Evolutionary conservation across 2,329 filamentous ascomycete genomes (phyloP).

Genomic region (Trichoderma gracile): DNA sequence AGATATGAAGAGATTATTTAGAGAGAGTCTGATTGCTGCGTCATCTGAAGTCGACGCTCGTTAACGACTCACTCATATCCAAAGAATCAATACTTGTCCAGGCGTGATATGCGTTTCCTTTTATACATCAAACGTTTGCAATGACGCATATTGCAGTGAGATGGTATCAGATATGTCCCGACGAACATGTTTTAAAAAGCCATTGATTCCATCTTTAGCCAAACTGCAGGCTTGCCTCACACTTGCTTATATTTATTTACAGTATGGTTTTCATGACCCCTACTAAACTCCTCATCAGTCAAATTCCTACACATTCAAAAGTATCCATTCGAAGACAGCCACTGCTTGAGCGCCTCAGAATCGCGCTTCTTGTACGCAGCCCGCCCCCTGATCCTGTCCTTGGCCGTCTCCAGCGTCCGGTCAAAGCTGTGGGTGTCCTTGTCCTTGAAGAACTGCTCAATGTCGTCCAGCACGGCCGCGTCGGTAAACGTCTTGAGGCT

Average conservation of each 20-base stretch:
- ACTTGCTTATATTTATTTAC: neutral
- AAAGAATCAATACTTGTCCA: too few species aligned
- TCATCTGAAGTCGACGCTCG: too few species aligned
- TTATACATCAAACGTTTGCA: too few species aligned
- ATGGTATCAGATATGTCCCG: too few species aligned
- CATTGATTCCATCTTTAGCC: too few species aligned
- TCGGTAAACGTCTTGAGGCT: conserved; percentile 79
- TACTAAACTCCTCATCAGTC: neutral
- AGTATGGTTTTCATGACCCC: neutral
- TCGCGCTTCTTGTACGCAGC: conserved; percentile 82
- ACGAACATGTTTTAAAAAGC: too few species aligned
- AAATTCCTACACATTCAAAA: conserved; percentile 33
- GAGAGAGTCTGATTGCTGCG: too few species aligned
- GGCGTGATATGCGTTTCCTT: too few species aligned
- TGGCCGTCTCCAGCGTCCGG: conserved; percentile 79
- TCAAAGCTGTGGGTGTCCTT: conserved; percentile 88
- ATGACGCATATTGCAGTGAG: too few species aligned
- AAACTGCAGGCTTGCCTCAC: too few species aligned
- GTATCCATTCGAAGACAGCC: conserved; percentile 63
- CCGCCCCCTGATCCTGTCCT: conserved; percentile 81
- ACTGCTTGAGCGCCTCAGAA: conserved; percentile 70
- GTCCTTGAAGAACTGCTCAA: conserved; percentile 78
- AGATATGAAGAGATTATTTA: too few species aligned
- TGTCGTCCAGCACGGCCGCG: conserved; percentile 68
- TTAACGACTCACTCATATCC: too few species aligned